Base-by-base conservation (phyloP, 441 rosid species). In the Iberis amara region DNA sequence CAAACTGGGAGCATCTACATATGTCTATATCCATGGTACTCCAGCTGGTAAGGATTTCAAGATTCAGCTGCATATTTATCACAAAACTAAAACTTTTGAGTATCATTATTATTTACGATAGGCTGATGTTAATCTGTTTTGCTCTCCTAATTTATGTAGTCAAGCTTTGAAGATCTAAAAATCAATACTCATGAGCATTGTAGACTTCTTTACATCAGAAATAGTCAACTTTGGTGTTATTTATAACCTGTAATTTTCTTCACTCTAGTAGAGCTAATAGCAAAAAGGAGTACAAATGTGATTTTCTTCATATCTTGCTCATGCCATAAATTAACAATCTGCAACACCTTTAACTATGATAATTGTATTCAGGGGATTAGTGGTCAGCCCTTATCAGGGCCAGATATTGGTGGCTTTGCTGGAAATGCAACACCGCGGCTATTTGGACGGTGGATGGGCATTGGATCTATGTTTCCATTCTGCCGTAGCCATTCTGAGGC, bases 401-500 rank as follows among this genome's bases (percentile, higher is more conserved):
- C 99, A 64, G 96, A 92, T 77, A 86, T 92, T 52, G 99, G 99
- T 71, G 99, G 99, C 43, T 89, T 78, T 73, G 86, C 59, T 40
- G 99, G 92, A 57, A 88, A 92, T 76, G 96, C 99, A 15, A 72
- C 96, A 23, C 90, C 99, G 4, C 82, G 74, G 68, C 81, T 92
- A 48, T 92, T 86, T 61, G 99, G 92, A 55, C 76, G 92, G 60
- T 92, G 96, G 99, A 82, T 92, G 99, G 99, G 94, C 7, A 21
- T 92, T 24, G 99, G 96, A 52, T 83, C 99, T 37, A 74, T 92
- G 94, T 86, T 88, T 68, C 96, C 99, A n/a, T 92, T 92, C 59
- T 82, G 92, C 40, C 97, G 96, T 59, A 97, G 92, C 7, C 99
- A 92, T 74, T 62, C 92, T 46, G 94, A 84, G 77, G 67, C 50